phyloP scores from a whole-genome alignment of 2,329 filamentous ascomycete genomes.

The Penicillium sumatraense region DNA sequence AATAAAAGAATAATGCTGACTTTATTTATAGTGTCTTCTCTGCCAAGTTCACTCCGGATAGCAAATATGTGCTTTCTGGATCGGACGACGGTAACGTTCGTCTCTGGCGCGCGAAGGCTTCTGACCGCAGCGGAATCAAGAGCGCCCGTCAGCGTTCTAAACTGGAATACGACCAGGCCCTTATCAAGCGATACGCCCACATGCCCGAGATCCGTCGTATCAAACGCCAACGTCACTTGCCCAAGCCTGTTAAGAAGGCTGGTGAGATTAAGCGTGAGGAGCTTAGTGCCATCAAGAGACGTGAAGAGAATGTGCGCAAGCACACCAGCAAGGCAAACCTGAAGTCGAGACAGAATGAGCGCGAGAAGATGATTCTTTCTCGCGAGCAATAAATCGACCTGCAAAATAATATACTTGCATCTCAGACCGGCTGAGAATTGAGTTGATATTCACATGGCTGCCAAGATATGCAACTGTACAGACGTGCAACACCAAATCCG shows the following conservation, averaged over 20 bases:
- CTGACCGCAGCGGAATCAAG: constrained; percentile 81
- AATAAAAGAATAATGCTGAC: constrained; percentile 15
- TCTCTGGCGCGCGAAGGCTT: constrained; percentile 87
- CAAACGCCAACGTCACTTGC: constrained; percentile 85
- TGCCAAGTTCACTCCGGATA: constrained; percentile 82
- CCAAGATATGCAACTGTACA: constrained; percentile 7
- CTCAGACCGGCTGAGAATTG: constrained; percentile 9
- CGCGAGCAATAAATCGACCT: constrained; percentile 57
- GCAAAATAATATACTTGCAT: not conserved
- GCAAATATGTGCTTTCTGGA: constrained; percentile 85
- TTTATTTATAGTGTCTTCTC: constrained; percentile 70
- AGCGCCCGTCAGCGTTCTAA: constrained; percentile 82
- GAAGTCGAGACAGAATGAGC: constrained; percentile 70
- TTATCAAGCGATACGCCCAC: constrained; percentile 83
- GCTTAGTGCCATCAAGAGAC: constrained; percentile 81
- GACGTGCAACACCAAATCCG: not conserved
- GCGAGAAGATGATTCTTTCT: constrained; percentile 90
- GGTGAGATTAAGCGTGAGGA: constrained; percentile 93
- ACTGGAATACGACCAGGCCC: constrained; percentile 86
- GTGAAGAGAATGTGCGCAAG: constrained; percentile 91
- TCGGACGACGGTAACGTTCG: constrained; percentile 92
- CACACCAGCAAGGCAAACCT: constrained; percentile 84
- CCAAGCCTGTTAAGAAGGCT: constrained; percentile 94
- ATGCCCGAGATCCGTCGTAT: constrained; percentile 97
- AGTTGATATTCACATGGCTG: constrained; percentile 1